These are phyloP conservation scores for Cinchona pubescens DNA, from an alignment of 257 asterid species.

Conservation along the genomic window DNA sequence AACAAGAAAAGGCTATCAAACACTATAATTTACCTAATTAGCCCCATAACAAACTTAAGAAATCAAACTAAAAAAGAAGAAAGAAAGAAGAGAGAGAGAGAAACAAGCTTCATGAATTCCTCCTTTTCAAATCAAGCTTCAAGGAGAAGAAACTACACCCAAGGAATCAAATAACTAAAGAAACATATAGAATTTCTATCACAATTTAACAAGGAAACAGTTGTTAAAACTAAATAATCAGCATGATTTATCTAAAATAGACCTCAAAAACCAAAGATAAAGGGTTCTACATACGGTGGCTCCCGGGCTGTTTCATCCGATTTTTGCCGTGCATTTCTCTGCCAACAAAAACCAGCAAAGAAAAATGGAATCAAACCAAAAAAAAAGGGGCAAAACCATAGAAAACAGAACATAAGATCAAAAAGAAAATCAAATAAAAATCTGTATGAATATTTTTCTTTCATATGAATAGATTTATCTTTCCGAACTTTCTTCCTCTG, in stretches of 20 bases:
- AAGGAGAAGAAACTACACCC: background rate
- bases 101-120: background rate
- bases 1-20: background rate
- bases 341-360: slow-evolving; percentile 20
- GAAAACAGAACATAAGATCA: background rate
- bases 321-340: slow-evolving; percentile 58
- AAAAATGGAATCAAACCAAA: slow-evolving; percentile 11
- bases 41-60: background rate
- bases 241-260: background rate
- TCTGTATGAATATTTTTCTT: no score
- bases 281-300: slow-evolving; percentile 66
- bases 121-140: background rate
- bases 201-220: background rate
- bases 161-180: background rate
- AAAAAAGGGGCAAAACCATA: background rate
- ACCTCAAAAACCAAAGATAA: background rate
- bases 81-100: background rate
- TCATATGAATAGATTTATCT: background rate
- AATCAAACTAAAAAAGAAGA: background rate
- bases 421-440: background rate
- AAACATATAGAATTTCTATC: background rate
- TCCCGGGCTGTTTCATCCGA: slow-evolving; percentile 65
- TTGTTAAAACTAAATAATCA: background rate
- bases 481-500: background rate
- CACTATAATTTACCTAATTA: background rate